Percentiles rank a stretch among this genome's conserved stretches.
Conservation (phyloP, 305 asterid genomes). For the Fraxinus paxiana region DNA sequence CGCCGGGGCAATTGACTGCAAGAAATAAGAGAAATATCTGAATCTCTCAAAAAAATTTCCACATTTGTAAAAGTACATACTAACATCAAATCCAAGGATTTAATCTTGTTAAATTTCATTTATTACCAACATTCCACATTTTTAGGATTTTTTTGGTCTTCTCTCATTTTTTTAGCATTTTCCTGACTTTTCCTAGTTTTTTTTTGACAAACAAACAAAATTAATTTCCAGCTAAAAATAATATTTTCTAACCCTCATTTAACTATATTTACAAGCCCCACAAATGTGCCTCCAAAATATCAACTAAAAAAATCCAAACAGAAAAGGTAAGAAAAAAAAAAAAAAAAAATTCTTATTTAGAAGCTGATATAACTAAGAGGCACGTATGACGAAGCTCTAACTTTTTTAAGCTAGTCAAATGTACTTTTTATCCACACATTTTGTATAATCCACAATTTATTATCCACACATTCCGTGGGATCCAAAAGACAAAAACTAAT, state of each 20-base stretch:
- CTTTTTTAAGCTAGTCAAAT: not conserved
- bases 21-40: not conserved
- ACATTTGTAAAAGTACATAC: not conserved
- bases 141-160: too few species aligned
- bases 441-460: too few species aligned
- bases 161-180: not conserved
- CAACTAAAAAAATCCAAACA: not conserved
- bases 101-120: not conserved
- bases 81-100: not conserved
- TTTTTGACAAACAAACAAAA: not conserved
- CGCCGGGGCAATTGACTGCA: conserved; percentile 36
- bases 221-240: not conserved
- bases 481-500: not conserved
- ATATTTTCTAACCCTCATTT: not conserved
- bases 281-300: not conserved
- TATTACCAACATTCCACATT: not conserved
- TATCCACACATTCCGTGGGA: not conserved
- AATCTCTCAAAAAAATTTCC: not conserved
- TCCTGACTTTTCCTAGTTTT: not conserved
- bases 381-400: not conserved
- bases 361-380: not conserved
- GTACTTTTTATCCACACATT: too few species aligned
- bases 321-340: too few species aligned
- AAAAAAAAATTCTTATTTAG: too few species aligned
- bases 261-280: not conserved